Evolutionary conservation across 306 rosid genomes (phyloP).

Genomic region (Sphenostylis stenocarpa): DNA sequence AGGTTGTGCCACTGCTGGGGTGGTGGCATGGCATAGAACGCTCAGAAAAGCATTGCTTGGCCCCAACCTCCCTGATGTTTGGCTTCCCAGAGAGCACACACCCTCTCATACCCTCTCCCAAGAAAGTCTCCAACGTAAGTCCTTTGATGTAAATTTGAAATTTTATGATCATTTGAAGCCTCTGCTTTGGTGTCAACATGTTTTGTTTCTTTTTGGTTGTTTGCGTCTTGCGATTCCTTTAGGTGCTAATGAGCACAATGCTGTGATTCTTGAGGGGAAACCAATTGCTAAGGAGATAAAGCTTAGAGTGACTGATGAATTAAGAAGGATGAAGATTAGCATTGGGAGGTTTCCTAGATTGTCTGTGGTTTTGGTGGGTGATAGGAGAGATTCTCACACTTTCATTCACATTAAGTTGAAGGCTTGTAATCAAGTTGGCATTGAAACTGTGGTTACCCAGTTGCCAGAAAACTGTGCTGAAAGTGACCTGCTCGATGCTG

Average conservation of each 20-base stretch:
- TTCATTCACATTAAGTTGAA: constrained; percentile 47
- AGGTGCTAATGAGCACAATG: constrained; percentile 34
- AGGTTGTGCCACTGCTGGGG: constrained; percentile 2
- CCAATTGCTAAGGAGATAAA: constrained; percentile 42
- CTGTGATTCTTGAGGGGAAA: constrained; percentile 47
- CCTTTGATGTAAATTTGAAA: background rate
- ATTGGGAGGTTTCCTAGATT: constrained; percentile 48
- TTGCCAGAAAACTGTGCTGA: constrained; percentile 51
- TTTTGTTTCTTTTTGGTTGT: constrained; percentile 5
- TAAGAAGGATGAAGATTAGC: constrained; percentile 42
- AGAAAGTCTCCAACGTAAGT: constrained; percentile 19
- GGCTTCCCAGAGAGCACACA: constrained; percentile 28
- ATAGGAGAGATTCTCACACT: constrained; percentile 52
- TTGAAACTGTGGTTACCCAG: constrained; percentile 37
- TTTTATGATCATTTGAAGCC: background rate
- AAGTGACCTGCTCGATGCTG: constrained; percentile 45
- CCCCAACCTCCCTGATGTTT: constrained; percentile 36
- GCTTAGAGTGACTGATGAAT: constrained; percentile 41
- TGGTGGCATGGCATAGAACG: constrained; percentile 29
- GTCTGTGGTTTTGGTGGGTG: constrained; percentile 57
- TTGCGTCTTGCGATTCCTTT: background rate
- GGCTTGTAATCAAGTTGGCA: constrained; percentile 62
- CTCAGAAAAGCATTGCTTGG: constrained; percentile 35
- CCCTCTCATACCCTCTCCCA: constrained; percentile 29
- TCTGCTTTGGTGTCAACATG: background rate